Base-by-base conservation (phyloP, 495 filamentous ascomycete genomes). In the Choiromyces venosus region DNA sequence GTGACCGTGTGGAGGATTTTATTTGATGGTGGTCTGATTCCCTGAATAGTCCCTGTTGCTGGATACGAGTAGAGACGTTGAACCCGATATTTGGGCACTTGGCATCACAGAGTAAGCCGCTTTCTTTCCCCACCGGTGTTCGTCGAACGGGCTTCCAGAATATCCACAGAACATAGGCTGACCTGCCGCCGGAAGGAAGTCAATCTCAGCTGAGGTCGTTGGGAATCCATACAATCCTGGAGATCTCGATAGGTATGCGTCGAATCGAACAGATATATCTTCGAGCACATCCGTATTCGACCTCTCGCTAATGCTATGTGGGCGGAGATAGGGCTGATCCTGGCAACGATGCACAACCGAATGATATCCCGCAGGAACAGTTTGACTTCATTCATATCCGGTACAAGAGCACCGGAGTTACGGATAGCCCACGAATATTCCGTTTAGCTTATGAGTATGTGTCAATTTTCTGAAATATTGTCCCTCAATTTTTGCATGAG, bases 381-480 rank as follows among this genome's bases (percentile, higher is more conserved):
- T 80, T 80, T 35, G 79, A 80, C 70, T 80, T 80, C 74, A 77
- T 80, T 61, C 79, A 80, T 74, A 80, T 80, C 66, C 79, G 79
- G 21, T 80, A 80, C 76, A 74, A 79, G 69, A 78, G 72, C 42
- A 67, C 74, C n/a, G 76, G 73, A 40, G 80, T 80, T 39, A 71
- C 72, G 39, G 77, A 79, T 37, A 71, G 77, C 46, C 65, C 78
- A 33, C 74, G 71, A 61, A 79, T 80, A 68, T 80, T 80, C 74
- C 79, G 79, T 70, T 65, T 80, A 33, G 79, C 78, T 39, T 80
- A 80, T 69, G 78, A 80, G 78, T 79, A 76, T 71, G 76, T 79
- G 37, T 33, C 36, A 37, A 35, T 25, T 38, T 35, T 36, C 29
- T 37, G 39, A 29, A 37, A 69, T 70, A 70, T 38, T 21, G 16